These are phyloP conservation scores for Ustilago hordei DNA, from an alignment of 1,284 basidiomycete species.

Conservation along the genomic window DNA sequence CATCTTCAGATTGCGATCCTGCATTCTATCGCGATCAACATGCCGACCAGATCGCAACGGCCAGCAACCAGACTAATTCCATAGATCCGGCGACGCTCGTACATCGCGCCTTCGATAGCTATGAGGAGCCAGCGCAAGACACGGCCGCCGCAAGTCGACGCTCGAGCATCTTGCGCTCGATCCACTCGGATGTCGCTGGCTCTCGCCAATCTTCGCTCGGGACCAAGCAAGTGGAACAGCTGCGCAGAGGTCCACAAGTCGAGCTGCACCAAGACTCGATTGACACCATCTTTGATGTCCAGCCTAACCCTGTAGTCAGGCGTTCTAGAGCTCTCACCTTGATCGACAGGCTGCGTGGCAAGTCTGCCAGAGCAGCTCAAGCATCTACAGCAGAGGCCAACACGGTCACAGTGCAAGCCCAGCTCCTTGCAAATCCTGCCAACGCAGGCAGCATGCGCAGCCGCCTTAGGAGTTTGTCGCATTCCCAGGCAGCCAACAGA, in stretches of 20 bases:
- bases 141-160: slow-evolving; percentile 2
- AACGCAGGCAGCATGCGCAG: slow-evolving; percentile 13
- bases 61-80: neutral
- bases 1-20: slow-evolving; percentile 18
- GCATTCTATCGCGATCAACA: neutral
- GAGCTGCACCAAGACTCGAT: slow-evolving; percentile 7
- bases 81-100: neutral
- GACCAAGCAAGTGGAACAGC: slow-evolving; percentile 16
- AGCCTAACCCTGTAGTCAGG: neutral
- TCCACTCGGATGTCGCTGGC: slow-evolving; percentile 6
- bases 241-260: slow-evolving; percentile 16
- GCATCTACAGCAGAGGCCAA: slow-evolving; percentile 8
- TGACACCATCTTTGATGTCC: slow-evolving; percentile 10
- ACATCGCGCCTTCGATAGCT: slow-evolving; percentile 15
- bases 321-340: slow-evolving; percentile 19
- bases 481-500: neutral
- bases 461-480: slow-evolving; percentile 12
- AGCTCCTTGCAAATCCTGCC: neutral
- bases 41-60: neutral
- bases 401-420: slow-evolving; percentile 12
- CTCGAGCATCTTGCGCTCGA: slow-evolving; percentile 12
- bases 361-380: neutral
- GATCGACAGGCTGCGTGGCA: slow-evolving; percentile 21
- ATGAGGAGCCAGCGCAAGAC: slow-evolving; percentile 11
- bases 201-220: slow-evolving; percentile 6